phyloP scores from a whole-genome alignment of 805 yeast species.

The Candida hungchunana region DNA sequence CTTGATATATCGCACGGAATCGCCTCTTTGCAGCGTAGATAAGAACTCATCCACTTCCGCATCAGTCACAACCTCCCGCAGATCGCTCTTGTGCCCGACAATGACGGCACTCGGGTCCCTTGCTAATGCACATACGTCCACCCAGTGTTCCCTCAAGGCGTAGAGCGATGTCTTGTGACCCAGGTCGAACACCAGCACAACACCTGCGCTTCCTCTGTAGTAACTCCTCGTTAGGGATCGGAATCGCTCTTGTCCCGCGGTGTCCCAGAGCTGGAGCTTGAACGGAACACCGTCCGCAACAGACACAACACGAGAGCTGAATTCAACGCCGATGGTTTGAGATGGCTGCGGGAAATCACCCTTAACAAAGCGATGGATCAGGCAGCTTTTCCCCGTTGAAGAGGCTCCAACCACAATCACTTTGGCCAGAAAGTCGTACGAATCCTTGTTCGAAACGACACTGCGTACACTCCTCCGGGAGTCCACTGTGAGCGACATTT shows the following conservation, averaged over 20 bases:
- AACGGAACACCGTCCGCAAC: constrained; percentile 14
- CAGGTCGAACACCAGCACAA: constrained; percentile 33
- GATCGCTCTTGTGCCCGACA: constrained; percentile 34
- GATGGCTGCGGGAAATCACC: constrained; percentile 24
- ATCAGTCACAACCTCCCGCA: constrained; percentile 26
- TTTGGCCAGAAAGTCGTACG: constrained; percentile 35
- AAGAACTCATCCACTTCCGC: constrained; percentile 32
- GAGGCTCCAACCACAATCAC: constrained; percentile 41
- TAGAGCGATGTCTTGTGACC: constrained; percentile 24
- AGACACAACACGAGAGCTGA: constrained; percentile 28
- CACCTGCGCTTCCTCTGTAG: constrained; percentile 36
- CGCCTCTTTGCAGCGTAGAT: constrained; percentile 27
- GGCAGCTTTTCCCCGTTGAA: constrained; percentile 40
- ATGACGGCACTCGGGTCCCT: constrained; percentile 27
- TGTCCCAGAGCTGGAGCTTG: constrained; percentile 34
- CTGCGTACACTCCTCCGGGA: constrained; percentile 4
- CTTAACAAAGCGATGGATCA: constrained; percentile 33
- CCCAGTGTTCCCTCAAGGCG: constrained; percentile 28
- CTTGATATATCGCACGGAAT: constrained; percentile 27
- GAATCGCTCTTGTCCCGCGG: constrained; percentile 37
- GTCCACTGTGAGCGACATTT: constrained; percentile 2
- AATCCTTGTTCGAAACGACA: constrained; percentile 9
- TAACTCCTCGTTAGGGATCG: constrained; percentile 35
- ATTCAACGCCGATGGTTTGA: constrained; percentile 40
- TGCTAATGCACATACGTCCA: constrained; percentile 30